Conservation (phyloP, 805 yeast genomes). For the Yarrowia alimentaria region DNA sequence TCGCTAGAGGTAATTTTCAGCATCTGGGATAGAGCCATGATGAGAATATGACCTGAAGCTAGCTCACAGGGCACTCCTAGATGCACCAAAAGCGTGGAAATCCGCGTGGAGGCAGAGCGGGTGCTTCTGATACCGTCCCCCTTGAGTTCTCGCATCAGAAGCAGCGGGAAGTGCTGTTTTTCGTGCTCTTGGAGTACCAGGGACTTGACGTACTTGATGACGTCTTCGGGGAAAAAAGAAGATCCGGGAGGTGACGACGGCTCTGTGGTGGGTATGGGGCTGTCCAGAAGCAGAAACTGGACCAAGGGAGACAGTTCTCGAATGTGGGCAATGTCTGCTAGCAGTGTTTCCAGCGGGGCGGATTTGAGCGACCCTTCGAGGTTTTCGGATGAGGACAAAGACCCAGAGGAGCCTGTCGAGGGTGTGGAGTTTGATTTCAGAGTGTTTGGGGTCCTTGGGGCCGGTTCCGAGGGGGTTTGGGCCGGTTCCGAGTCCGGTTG, state of each 20-base stretch:
- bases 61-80: slow-evolving; percentile 1
- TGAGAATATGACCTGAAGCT: slow-evolving; percentile 3
- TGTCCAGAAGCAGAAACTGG: slow-evolving; percentile 5
- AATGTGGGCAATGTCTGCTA: neutral
- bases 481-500: too few relatives aligned
- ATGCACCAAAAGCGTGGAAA: slow-evolving; percentile 5
- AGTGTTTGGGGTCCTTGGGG: too few relatives aligned
- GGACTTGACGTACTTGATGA: slow-evolving; percentile 1
- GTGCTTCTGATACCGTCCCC: slow-evolving; percentile 14
- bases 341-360: too few relatives aligned
- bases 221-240: neutral
- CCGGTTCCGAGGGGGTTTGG: too few relatives aligned
- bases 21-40: slow-evolving; percentile 11
- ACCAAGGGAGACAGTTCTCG: slow-evolving; percentile 13
- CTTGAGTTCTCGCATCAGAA: slow-evolving; percentile 8
- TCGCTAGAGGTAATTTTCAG: slow-evolving; percentile 2
- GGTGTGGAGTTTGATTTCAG: too few relatives aligned
- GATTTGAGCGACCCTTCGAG: too few relatives aligned
- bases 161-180: neutral
- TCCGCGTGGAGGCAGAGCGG: slow-evolving; percentile 1
- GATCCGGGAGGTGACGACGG: neutral
- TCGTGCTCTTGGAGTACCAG: neutral
- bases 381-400: neutral
- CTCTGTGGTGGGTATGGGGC: neutral
- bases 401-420: too few relatives aligned